These are phyloP conservation scores for Pichia sp. DNA, from an alignment of 1,139 yeast genomes.

Conservation along the genomic window DNA sequence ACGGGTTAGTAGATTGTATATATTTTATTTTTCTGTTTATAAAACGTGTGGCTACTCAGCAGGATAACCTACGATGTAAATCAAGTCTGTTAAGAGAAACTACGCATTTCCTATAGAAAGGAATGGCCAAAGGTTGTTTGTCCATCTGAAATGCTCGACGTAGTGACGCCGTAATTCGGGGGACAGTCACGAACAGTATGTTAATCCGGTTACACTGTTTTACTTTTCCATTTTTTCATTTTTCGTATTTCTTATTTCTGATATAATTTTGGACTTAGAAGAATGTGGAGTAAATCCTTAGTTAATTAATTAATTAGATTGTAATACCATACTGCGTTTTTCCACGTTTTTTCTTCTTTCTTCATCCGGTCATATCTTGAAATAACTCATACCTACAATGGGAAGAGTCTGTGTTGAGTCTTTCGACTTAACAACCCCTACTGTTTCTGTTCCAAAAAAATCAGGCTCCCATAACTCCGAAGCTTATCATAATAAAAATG, in stretches of 20 bases:
- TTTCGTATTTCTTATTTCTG: neutral
- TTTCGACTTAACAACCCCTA: neutral
- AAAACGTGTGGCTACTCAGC: too few relatives aligned
- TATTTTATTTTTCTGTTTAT: too few relatives aligned
- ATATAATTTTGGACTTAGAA: neutral
- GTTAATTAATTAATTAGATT: neutral
- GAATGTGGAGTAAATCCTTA: neutral
- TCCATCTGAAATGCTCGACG: too few relatives aligned
- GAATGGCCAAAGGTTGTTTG: too few relatives aligned
- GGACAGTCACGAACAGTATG: too few relatives aligned
- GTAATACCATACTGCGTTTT: neutral
- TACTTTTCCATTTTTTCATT: neutral
- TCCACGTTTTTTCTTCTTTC: neutral
- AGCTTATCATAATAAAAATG: neutral
- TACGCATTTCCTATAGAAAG: too few relatives aligned
- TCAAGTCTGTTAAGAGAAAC: too few relatives aligned
- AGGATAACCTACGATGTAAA: too few relatives aligned
- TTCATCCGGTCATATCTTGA: neutral
- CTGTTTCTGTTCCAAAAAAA: neutral
- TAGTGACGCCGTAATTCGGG: too few relatives aligned
- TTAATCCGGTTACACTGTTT: too few relatives aligned
- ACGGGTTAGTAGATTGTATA: neutral
- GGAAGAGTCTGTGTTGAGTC: slow-evolving; percentile 8
- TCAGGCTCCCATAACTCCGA: neutral
- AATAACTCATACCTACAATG: neutral